Conservation (phyloP, 148 eudicot genomes). For the Linanthus parryae region DNA sequence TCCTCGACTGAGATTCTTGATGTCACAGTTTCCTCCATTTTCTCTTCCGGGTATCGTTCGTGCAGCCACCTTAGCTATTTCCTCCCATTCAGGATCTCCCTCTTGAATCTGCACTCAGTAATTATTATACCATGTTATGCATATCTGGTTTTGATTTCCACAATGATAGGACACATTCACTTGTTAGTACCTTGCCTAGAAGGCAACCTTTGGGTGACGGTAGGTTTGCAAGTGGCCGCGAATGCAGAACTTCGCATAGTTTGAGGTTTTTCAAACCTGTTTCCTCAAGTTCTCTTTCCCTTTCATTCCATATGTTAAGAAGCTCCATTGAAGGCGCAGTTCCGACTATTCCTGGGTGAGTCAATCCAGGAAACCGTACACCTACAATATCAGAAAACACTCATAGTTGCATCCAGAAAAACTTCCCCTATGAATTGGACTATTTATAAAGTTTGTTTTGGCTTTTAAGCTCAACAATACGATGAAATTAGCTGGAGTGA, state of each 20-base stretch:
- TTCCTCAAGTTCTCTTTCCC: slow-evolving; percentile 77
- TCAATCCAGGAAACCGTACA: slow-evolving; percentile 86
- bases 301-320: slow-evolving; percentile 76
- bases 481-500: no score
- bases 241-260: slow-evolving; percentile 81
- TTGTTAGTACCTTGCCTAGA: slow-evolving; percentile 64
- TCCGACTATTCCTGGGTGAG: slow-evolving; percentile 93
- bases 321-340: slow-evolving; percentile 93
- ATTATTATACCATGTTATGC: no score
- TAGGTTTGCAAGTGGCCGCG: slow-evolving; percentile 80
- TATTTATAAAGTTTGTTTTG: no score
- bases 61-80: slow-evolving; percentile 74
- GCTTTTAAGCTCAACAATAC: no score
- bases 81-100: slow-evolving; percentile 72
- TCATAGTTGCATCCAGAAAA: no score
- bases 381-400: slow-evolving; percentile 43
- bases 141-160: no score
- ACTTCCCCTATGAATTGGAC: no score
- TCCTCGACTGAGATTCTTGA: slow-evolving; percentile 89
- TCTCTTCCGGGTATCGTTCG: slow-evolving; percentile 95
- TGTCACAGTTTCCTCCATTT: slow-evolving; percentile 97
- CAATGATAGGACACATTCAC: slow-evolving; percentile 1
- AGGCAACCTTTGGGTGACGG: slow-evolving; percentile 81
- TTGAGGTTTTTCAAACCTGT: slow-evolving; percentile 58
- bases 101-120: slow-evolving; percentile 43